These are phyloP conservation scores for Xerocomus amazonicus DNA, from an alignment of 1,284 basidiomycete species.

Conservation along the genomic window DNA sequence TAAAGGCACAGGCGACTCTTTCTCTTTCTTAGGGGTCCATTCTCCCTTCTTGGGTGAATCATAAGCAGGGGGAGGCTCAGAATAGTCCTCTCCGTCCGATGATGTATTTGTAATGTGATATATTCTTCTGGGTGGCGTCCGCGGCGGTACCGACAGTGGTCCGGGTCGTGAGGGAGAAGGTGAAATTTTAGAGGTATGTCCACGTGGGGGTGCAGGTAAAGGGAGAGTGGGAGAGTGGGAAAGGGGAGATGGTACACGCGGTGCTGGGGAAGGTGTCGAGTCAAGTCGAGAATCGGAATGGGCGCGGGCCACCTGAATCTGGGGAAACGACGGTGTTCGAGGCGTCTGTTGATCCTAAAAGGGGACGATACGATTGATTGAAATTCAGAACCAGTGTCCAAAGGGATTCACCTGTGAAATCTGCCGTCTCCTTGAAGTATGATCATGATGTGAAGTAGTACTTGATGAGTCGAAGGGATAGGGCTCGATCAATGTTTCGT, in stretches of 20 bases:
- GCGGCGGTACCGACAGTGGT: constrained; percentile 20
- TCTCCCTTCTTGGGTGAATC: constrained; percentile 20
- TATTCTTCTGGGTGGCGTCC: constrained; percentile 34
- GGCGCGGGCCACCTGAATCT: constrained; percentile 24
- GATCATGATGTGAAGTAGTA: constrained; percentile 14
- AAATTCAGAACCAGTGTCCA: background rate
- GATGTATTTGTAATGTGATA: constrained; percentile 40
- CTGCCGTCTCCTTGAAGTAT: constrained; percentile 6
- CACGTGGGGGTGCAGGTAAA: constrained; percentile 14
- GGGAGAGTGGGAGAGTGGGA: constrained; percentile 26
- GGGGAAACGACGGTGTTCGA: constrained; percentile 18
- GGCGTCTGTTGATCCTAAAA: constrained; percentile 17
- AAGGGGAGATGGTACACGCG: constrained; percentile 24
- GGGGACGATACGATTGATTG: background rate
- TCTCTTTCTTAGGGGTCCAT: constrained; percentile 19
- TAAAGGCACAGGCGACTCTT: constrained; percentile 5
- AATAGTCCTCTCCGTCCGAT: constrained; percentile 15
- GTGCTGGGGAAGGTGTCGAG: constrained; percentile 8
- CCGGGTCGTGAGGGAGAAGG: constrained; percentile 12
- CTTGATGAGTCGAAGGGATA: constrained; percentile 23
- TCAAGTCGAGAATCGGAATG: constrained; percentile 20
- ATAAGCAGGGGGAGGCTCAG: constrained; percentile 46
- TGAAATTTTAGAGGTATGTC: constrained; percentile 15
- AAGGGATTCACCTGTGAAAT: constrained; percentile 17
- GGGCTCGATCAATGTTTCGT: constrained; percentile 20